Conservation (phyloP, 2,329 filamentous ascomycete genomes). For the Aspergillus tubingensis region DNA sequence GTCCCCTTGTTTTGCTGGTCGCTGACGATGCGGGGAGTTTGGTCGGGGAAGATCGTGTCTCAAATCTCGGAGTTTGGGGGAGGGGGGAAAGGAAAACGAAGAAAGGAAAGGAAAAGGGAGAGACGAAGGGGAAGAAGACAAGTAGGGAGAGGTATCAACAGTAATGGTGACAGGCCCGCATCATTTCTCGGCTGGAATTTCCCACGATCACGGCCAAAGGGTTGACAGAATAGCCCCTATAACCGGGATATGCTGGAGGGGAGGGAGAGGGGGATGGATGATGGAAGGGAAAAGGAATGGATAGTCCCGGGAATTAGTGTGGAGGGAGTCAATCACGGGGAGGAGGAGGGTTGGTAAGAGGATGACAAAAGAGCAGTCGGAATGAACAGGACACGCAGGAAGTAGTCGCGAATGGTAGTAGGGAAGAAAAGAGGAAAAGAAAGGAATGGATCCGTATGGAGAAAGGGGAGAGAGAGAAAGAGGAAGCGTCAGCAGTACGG, state of each 20-base stretch:
- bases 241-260: neutral
- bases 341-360: neutral
- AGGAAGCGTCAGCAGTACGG: neutral
- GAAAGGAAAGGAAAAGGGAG: conserved; percentile 1
- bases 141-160: conserved; percentile 14
- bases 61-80: neutral
- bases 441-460: too few species aligned
- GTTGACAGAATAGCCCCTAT: conserved; percentile 1
- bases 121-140: conserved; percentile 8
- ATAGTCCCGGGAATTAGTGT: neutral
- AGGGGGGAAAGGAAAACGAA: neutral
- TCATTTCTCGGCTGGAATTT: conserved; percentile 18
- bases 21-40: neutral
- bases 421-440: too few species aligned
- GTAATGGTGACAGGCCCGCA: conserved; percentile 21
- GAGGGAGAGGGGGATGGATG: neutral
- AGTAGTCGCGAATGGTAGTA: too few species aligned
- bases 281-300: neutral
- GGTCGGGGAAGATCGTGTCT: neutral
- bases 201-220: neutral
- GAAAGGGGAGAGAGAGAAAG: neutral
- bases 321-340: neutral
- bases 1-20: neutral
- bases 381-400: neutral
- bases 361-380: neutral